Conservation (phyloP, 1,139 yeast species). For the Zygosaccharomyces sapae region DNA sequence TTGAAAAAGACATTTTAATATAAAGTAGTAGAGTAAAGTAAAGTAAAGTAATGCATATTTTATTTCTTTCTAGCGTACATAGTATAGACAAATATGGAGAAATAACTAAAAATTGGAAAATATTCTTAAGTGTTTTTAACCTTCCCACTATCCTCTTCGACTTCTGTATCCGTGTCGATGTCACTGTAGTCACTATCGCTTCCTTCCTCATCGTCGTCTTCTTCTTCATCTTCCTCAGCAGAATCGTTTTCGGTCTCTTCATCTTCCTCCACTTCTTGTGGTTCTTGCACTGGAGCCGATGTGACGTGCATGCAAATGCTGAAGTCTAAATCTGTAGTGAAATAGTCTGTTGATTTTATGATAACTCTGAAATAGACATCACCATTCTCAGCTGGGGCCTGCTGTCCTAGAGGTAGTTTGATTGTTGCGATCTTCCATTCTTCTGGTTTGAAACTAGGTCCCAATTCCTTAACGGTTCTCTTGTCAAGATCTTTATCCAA, state of each 20-base stretch:
- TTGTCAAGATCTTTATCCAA: slow-evolving; percentile 30
- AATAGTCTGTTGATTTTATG: slow-evolving; percentile 62
- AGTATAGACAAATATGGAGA: slow-evolving; percentile 5
- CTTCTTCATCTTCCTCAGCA: slow-evolving; percentile 41
- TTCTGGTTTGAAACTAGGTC: slow-evolving; percentile 37
- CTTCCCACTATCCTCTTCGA: slow-evolving; percentile 32
- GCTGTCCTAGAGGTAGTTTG: slow-evolving; percentile 64
- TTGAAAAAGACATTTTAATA: slow-evolving; percentile 29
- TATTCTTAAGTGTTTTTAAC: slow-evolving; percentile 8
- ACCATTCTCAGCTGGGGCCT: slow-evolving; percentile 68
- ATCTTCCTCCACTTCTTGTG: slow-evolving; percentile 17
- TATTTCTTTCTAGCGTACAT: slow-evolving; percentile 21
- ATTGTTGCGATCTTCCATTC: slow-evolving; percentile 62
- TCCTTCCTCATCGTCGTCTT: slow-evolving; percentile 51
- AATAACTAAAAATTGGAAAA: neutral
- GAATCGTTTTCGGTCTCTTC: slow-evolving; percentile 35
- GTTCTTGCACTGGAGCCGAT: slow-evolving; percentile 42
- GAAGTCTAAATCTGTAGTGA: slow-evolving; percentile 66
- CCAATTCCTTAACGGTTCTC: slow-evolving; percentile 28
- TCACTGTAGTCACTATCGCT: slow-evolving; percentile 45
- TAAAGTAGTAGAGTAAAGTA: neutral
- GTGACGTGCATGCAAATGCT: slow-evolving; percentile 60
- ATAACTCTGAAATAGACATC: slow-evolving; percentile 59
- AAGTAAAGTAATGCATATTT: slow-evolving; percentile 1
- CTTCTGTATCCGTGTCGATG: slow-evolving; percentile 44